Evolutionary conservation across 495 filamentous ascomycete genomes (phyloP).

Genomic region (Penicillium steckii): DNA sequence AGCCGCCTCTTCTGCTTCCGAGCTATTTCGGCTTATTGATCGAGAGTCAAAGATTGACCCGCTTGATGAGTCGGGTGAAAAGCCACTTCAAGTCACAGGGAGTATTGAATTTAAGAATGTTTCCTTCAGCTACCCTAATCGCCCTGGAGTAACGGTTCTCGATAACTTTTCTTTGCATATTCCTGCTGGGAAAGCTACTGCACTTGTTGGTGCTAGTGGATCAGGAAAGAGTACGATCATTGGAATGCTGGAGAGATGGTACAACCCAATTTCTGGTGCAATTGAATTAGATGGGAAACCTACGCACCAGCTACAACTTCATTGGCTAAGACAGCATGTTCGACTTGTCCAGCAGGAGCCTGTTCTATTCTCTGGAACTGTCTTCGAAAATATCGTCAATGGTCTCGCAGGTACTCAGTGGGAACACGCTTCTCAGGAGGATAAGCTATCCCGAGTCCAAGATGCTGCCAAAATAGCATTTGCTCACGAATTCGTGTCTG

Average conservation of each 20-base stretch:
- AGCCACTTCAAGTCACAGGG: slow-evolving; percentile 17
- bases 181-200: slow-evolving; percentile 31
- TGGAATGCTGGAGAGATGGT: slow-evolving; percentile 84
- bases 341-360: slow-evolving; percentile 58
- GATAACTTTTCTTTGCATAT: slow-evolving; percentile 44
- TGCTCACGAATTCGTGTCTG: slow-evolving; percentile 37
- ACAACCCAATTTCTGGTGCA: slow-evolving; percentile 69
- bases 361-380: slow-evolving; percentile 65
- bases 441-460: slow-evolving; percentile 41
- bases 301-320: slow-evolving; percentile 68
- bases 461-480: slow-evolving; percentile 65
- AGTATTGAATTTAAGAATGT: slow-evolving; percentile 42
- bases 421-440: slow-evolving; percentile 47
- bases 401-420: slow-evolving; percentile 64
- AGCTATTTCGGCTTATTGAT: slow-evolving; percentile 39
- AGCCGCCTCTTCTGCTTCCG: slow-evolving; percentile 33
- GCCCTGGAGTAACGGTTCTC: slow-evolving; percentile 46
- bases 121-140: slow-evolving; percentile 49
- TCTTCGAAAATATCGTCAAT: slow-evolving; percentile 74
- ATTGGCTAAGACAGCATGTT: slow-evolving; percentile 80
- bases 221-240: slow-evolving; percentile 84
- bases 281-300: slow-evolving; percentile 74
- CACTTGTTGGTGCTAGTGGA: slow-evolving; percentile 59
- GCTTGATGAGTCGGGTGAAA: slow-evolving; percentile 17
- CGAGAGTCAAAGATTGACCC: slow-evolving; percentile 31